Evolutionary conservation across 192 early-diverging fungal genomes (phyloP).

Genomic region (Chytriomyces confervae): DNA sequence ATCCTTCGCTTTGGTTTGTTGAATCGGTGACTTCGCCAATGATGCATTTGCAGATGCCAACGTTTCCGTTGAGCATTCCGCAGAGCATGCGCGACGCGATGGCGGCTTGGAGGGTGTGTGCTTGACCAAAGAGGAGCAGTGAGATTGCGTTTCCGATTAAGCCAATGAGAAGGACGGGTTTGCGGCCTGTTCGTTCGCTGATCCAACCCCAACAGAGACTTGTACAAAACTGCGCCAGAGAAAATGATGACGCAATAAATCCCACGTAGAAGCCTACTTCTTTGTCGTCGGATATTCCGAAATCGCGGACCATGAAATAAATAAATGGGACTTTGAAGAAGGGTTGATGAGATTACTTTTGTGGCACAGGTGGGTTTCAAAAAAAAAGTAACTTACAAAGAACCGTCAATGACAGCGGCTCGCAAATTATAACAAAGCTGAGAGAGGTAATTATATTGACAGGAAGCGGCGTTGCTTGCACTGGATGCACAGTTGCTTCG

Average conservation of each 20-base stretch:
- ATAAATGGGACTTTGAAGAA: conserved; percentile 69
- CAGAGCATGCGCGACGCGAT: conserved; percentile 55
- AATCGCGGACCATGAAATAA: conserved; percentile 78
- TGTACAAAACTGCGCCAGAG: conserved; percentile 70
- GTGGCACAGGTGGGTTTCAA: conserved; percentile 56
- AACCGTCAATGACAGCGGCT: conserved; percentile 19
- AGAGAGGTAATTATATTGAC: conserved; percentile 54
- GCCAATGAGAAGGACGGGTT: conserved; percentile 78
- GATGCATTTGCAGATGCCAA: conserved; percentile 78
- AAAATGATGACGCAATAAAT: conserved; percentile 70
- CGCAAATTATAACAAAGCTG: conserved; percentile 57
- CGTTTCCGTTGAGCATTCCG: conserved; percentile 68
- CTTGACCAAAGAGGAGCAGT: conserved; percentile 71
- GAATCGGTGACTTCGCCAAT: conserved; percentile 87
- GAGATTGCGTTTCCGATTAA: conserved; percentile 75
- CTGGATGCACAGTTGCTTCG: too few species aligned
- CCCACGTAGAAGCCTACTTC: conserved; percentile 82
- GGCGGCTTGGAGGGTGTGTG: conserved; percentile 29
- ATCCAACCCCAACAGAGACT: conserved; percentile 52
- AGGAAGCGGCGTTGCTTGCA: conserved; percentile 49
- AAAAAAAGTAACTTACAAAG: conserved; percentile 10
- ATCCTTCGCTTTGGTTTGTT: conserved; percentile 74
- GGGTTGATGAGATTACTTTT: neutral
- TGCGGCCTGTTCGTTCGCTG: conserved; percentile 78
- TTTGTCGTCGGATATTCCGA: conserved; percentile 54